Evolutionary conservation across 2,329 filamentous ascomycete genomes (phyloP), one percentile per base, ranked within the genome.

Genomic region (Talaromyces pinophilus): DNA sequence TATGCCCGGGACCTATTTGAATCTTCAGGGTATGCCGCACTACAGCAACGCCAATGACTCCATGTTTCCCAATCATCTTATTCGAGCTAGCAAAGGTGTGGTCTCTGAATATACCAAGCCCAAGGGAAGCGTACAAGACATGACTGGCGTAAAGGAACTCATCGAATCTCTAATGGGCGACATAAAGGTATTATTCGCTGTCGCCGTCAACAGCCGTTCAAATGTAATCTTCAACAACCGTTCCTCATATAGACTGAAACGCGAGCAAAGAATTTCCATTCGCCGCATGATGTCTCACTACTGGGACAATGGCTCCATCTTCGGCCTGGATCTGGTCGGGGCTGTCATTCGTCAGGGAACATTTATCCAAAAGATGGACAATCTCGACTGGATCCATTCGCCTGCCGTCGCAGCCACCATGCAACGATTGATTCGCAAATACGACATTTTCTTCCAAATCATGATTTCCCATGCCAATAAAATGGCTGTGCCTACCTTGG

Each of bases 381-480:
- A 85, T 70, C 86, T 93, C 57, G 90, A 92, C 77, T 94, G 91
- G 91, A 80, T 93, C 1, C 91, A 92, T 75, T 90, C 88, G 30
- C 90, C 91, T 0, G 82, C 87, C 0, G 83, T 88, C 0, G 78
- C 77, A 2, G 79, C 83, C 0, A 93, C 90, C 0, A 91, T 91
- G 85, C 69, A 74, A 0, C 84, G 90, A 0, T 81, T 92, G 0
- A 79, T 92, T 3, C 73, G 72, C 2, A 93, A 83, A 82, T 74
- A 83, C 77, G 1, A 59, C 35, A 77, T 83, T 3, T 82, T 86
- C 28, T 79, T 81, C 69, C 69, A 72, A 5, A 80, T 81, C 71
- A 79, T 79, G 69, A 72, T 73, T 19, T 69, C 74, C 52, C 77
- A 81, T 64, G 74, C 74, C 11, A 75, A 42, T 5, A 67, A 68